Percentiles rank a stretch among this genome's conserved stretches.
Conservation (phyloP, 768 basidiomycete genomes). For the Xerocomellus chrysenteron region DNA sequence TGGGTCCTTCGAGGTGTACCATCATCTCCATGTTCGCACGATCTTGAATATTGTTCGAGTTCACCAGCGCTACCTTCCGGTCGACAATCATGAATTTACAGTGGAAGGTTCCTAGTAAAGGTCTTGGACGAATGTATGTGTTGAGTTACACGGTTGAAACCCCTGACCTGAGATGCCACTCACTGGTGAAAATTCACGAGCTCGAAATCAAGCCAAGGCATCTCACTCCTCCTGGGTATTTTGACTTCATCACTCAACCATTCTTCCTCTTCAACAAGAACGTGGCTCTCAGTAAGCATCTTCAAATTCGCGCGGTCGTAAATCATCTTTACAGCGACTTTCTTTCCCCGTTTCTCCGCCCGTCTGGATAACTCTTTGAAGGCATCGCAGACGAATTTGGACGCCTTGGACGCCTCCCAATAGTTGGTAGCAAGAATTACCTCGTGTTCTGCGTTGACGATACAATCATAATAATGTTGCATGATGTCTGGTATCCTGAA, state of each 20-base stretch:
- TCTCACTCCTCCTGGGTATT: conserved; percentile 52
- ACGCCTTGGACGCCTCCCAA: conserved; percentile 52
- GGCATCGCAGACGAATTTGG: conserved; percentile 49
- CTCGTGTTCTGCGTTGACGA: conserved; percentile 60
- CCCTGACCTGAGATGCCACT: not conserved
- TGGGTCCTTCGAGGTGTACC: conserved; percentile 67
- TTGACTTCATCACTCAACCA: conserved; percentile 47
- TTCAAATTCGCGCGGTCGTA: conserved; percentile 66
- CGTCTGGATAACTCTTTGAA: conserved; percentile 51
- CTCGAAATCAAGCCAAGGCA: conserved; percentile 60
- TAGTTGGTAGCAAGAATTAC: conserved; percentile 70
- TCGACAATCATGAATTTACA: conserved; percentile 71
- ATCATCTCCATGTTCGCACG: conserved; percentile 57
- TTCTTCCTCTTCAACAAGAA: conserved; percentile 44
- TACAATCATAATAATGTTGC: conserved; percentile 63
- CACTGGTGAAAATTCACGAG: conserved; percentile 55
- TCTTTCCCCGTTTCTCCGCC: conserved; percentile 43
- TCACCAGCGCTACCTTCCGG: conserved; percentile 61
- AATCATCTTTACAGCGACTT: conserved; percentile 63
- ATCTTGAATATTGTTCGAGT: conserved; percentile 70
- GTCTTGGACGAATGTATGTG: conserved; percentile 26
- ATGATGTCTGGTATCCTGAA: conserved; percentile 68
- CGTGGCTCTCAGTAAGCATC: conserved; percentile 47
- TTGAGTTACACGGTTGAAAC: not conserved
- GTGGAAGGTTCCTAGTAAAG: conserved; percentile 67